These are phyloP conservation scores for Posidonia oceanica DNA, from an alignment of 116 monocot species.

Conservation along the genomic window DNA sequence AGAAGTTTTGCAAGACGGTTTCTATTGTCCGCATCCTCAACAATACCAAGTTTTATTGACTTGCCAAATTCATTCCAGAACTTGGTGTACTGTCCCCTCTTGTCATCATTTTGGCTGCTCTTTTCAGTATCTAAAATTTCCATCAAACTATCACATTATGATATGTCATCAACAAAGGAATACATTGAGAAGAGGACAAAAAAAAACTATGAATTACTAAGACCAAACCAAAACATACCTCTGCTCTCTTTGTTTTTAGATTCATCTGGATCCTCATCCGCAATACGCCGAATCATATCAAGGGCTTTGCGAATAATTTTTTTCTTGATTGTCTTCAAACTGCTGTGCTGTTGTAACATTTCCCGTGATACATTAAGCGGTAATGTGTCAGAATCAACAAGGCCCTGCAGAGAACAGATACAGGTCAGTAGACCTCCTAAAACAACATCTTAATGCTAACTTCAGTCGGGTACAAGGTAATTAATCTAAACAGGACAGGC, in stretches of 20 bases:
- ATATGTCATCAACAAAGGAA: not conserved
- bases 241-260: constrained; percentile 30
- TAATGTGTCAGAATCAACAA: constrained; percentile 94
- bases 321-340: constrained; percentile 97
- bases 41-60: constrained; percentile 94
- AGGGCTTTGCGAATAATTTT: constrained; percentile 93
- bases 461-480: not conserved
- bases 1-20: constrained; percentile 94
- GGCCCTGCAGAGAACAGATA: constrained; percentile 40
- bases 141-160: not conserved
- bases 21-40: constrained; percentile 95
- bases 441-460: not conserved
- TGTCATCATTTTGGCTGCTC: constrained; percentile 51
- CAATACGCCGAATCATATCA: constrained; percentile 89
- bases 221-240: constrained; percentile 4
- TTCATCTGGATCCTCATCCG: constrained; percentile 97
- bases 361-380: constrained; percentile 96
- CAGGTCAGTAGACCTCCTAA: not conserved
- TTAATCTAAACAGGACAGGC: not conserved
- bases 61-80: constrained; percentile 99
- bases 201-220: not conserved
- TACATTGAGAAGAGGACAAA: not conserved
- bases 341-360: constrained; percentile 96
- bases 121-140: constrained; percentile 32
- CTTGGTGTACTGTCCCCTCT: constrained; percentile 80